phyloP scores from a whole-genome alignment of 2,329 filamentous ascomycete genomes.

The Hymenoscyphus albidus region DNA sequence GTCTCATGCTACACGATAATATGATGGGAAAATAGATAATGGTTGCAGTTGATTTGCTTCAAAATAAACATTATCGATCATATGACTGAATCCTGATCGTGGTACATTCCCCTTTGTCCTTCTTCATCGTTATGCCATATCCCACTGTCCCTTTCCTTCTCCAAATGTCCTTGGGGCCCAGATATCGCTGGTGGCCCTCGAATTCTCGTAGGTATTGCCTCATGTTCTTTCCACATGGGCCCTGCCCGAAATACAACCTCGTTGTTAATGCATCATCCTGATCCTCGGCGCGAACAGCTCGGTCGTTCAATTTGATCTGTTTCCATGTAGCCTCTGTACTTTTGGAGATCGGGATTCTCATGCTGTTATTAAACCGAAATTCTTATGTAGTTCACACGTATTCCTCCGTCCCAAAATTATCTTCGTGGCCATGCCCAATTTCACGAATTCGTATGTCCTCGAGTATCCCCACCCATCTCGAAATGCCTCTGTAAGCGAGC shows the following conservation, averaged over 20 bases:
- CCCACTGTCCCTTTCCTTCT: neutral
- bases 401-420: neutral
- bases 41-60: neutral
- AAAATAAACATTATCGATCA: neutral
- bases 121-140: neutral
- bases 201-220: neutral
- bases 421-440: neutral
- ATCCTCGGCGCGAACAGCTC: neutral
- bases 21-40: neutral
- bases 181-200: neutral
- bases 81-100: neutral
- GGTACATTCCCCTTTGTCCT: neutral
- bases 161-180: neutral
- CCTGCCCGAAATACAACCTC: neutral
- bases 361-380: neutral
- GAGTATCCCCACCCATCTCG: slow-evolving; percentile 23
- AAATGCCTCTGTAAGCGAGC: slow-evolving; percentile 17
- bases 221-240: neutral
- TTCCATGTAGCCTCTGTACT: neutral
- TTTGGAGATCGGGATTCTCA: neutral
- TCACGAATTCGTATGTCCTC: slow-evolving; percentile 29
- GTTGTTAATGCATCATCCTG: neutral
- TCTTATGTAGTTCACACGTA: neutral
- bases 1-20: neutral
- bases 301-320: neutral